A percentile compares a stretch with the other conserved stretches of the same genome.
Evolutionary conservation across 176 grass and related monocot genomes (phyloP).

Genomic region (Ananas comosus): DNA sequence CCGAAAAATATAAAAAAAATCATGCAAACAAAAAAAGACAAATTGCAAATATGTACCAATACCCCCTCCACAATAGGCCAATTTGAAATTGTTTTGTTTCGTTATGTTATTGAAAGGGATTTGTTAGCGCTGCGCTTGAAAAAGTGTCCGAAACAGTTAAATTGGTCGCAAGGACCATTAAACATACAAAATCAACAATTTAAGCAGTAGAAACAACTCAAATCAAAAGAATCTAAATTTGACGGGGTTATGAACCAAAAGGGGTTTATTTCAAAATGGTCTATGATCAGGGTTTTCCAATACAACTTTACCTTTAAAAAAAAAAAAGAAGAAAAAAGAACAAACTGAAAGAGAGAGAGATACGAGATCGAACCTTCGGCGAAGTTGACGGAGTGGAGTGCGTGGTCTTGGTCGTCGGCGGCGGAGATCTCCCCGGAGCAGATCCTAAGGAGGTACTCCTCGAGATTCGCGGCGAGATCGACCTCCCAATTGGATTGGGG

Average conservation of each 20-base stretch:
- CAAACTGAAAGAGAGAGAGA: background rate
- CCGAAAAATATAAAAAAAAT: background rate
- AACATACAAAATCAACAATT: too few relatives aligned
- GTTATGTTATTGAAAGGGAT: too few relatives aligned
- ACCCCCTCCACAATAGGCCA: too few relatives aligned
- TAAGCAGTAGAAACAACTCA: background rate
- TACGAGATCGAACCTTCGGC: constrained; percentile 54
- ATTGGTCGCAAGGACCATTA: too few relatives aligned
- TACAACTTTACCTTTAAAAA: too few relatives aligned
- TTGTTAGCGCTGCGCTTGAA: too few relatives aligned
- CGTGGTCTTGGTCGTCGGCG: constrained; percentile 33
- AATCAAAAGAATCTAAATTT: background rate
- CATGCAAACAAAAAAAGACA: background rate
- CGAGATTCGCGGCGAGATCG: constrained; percentile 72
- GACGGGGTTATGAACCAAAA: too few relatives aligned
- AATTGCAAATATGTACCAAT: too few relatives aligned
- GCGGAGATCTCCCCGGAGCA: constrained; percentile 62
- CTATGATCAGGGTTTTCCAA: too few relatives aligned
- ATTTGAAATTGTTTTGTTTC: too few relatives aligned
- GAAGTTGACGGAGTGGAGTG: constrained; percentile 59
- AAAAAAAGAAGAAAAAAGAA: background rate
- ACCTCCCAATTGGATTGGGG: constrained; percentile 86
- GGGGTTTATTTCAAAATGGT: too few relatives aligned
- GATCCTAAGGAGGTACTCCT: constrained; percentile 86
- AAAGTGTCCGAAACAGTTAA: too few relatives aligned